Conservation (phyloP, 805 yeast genomes). For the Sugiyamaella chiloensis region DNA sequence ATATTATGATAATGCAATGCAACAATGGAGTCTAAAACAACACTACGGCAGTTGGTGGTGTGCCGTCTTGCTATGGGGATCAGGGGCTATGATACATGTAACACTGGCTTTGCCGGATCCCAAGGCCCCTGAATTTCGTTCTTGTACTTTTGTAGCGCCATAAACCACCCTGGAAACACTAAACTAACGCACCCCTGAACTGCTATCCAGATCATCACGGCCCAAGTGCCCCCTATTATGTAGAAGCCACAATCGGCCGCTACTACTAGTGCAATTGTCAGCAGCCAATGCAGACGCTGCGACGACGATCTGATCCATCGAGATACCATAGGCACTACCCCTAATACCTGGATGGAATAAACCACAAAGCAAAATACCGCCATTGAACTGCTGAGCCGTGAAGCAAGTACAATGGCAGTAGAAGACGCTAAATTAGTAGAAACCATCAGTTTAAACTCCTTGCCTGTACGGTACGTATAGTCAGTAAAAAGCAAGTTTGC, state of each 20-base stretch:
- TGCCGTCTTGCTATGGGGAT: no score
- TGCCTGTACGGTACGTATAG: slow-evolving; percentile 51
- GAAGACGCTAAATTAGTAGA: slow-evolving; percentile 82
- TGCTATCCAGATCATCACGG: slow-evolving; percentile 48
- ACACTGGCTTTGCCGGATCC: slow-evolving; percentile 70
- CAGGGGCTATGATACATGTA: no score
- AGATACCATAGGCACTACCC: slow-evolving; percentile 69
- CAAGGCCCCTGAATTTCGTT: slow-evolving; percentile 88
- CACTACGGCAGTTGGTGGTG: no score
- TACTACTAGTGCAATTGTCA: slow-evolving; percentile 24
- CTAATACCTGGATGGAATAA: slow-evolving; percentile 66
- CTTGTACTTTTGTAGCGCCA: slow-evolving; percentile 71
- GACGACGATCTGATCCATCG: slow-evolving; percentile 50
- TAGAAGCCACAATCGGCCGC: slow-evolving; percentile 31
- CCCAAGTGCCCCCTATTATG: slow-evolving; percentile 40
- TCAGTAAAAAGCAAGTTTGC: slow-evolving; percentile 67
- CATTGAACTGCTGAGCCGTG: slow-evolving; percentile 70
- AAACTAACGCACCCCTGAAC: slow-evolving; percentile 49
- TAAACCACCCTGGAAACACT: slow-evolving; percentile 66
- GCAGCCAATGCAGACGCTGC: slow-evolving; percentile 26
- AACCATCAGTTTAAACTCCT: slow-evolving; percentile 45
- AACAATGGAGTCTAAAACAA: no score
- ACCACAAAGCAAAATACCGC: slow-evolving; percentile 82
- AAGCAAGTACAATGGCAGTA: slow-evolving; percentile 85
- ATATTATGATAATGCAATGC: no score